These are phyloP conservation scores for Prunus mira DNA, from an alignment of 306 rosid species.

Conservation along the genomic window DNA sequence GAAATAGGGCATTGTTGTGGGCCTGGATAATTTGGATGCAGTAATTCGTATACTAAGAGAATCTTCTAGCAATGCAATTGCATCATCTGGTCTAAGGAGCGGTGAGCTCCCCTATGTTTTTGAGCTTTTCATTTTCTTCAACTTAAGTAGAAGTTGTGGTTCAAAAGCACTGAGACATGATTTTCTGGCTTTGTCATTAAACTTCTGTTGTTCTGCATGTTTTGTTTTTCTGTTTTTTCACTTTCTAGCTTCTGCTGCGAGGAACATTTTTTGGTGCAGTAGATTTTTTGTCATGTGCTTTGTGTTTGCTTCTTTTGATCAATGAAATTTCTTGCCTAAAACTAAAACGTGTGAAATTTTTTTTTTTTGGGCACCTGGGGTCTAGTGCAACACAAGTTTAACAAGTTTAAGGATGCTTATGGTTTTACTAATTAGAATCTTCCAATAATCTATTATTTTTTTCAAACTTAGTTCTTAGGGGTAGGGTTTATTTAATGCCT, in stretches of 20 bases:
- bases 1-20: constrained; percentile 76
- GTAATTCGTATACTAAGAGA: constrained; percentile 66
- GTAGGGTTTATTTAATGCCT: not conserved
- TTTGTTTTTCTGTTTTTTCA: not conserved
- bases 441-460: not conserved
- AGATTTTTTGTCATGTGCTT: not conserved
- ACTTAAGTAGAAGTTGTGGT: not conserved
- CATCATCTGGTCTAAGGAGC: constrained; percentile 57
- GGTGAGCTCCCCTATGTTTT: constrained; percentile 46
- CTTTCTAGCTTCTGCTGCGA: not conserved
- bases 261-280: no score
- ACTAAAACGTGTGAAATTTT: not conserved
- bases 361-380: not conserved
- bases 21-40: constrained; percentile 81
- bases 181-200: not conserved
- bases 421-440: not conserved
- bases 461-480: not conserved
- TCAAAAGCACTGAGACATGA: not conserved
- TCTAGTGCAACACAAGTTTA: not conserved
- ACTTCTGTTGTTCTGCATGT: not conserved
- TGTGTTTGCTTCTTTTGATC: not conserved
- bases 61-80: constrained; percentile 71
- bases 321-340: not conserved
- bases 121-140: not conserved
- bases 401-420: not conserved